A percentile compares a stretch with the other conserved stretches of the same genome.
These are phyloP conservation scores for Cladosporium sp. DNA, from an alignment of 2,329 filamentous ascomycete genomes.

Conservation along the genomic window DNA sequence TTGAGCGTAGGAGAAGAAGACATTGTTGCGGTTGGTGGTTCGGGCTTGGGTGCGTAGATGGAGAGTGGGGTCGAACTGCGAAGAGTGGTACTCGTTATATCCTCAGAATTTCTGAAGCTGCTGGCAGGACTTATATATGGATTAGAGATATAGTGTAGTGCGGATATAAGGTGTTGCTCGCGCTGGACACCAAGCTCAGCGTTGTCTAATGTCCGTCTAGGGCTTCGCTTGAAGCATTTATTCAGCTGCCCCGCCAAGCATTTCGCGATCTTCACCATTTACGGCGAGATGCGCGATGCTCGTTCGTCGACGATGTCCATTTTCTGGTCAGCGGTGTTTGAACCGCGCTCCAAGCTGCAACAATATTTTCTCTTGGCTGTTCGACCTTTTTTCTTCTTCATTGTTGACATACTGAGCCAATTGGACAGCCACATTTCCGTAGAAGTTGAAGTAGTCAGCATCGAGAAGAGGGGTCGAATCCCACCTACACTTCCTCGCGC, in stretches of 20 bases:
- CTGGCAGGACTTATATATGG: no score
- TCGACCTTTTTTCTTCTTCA: neutral
- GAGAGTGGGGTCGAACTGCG: neutral
- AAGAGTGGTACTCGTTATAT: no score
- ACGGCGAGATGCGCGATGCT: neutral
- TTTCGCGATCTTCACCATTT: neutral
- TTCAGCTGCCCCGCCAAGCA: neutral
- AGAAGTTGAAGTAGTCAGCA: neutral
- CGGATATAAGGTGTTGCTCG: neutral
- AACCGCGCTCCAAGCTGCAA: neutral
- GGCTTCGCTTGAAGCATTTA: neutral
- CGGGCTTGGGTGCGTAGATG: neutral
- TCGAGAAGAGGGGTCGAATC: neutral
- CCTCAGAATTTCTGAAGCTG: no score
- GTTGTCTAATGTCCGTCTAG: neutral
- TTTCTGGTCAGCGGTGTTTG: neutral
- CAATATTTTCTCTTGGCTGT: neutral
- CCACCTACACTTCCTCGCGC: neutral
- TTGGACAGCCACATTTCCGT: neutral
- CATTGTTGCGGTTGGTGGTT: neutral
- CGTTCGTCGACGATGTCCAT: neutral
- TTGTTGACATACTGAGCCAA: neutral
- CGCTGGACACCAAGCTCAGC: neutral
- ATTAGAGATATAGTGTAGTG: neutral
- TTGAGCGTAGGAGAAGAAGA: constrained; percentile 2